phyloP scores from a whole-genome alignment of 768 basidiomycete species.

The Tulasnella sp. region DNA sequence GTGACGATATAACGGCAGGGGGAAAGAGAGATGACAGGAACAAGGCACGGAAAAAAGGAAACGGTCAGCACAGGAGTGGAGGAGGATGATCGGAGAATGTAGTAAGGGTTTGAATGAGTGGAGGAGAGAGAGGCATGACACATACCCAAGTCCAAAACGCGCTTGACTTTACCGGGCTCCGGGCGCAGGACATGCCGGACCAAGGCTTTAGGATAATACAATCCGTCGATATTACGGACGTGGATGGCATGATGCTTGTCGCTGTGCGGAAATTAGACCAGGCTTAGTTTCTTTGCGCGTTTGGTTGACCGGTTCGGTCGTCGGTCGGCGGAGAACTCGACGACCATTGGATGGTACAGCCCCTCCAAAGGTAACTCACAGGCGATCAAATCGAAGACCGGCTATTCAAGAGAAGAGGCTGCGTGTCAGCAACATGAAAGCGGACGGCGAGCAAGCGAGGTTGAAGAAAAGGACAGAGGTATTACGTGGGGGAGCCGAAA shows the following conservation, averaged over 20 bases:
- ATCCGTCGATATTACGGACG: neutral
- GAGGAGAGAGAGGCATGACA: neutral
- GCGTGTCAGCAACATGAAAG: neutral
- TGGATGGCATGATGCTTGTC: constrained; percentile 7
- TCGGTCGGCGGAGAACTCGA: neutral
- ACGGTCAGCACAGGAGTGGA: neutral
- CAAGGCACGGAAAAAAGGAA: neutral
- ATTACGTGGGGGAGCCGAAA: neutral
- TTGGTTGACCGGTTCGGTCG: neutral
- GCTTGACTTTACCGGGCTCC: neutral
- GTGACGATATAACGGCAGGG: neutral
- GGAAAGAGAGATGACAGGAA: neutral
- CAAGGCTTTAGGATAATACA: constrained; percentile 6
- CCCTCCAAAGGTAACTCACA: neutral
- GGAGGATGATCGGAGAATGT: neutral
- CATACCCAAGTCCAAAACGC: constrained; percentile 6
- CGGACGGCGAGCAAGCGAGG: neutral
- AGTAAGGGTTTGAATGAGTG: neutral
- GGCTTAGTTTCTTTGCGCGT: too few relatives aligned
- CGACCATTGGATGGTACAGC: neutral
- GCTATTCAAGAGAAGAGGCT: neutral
- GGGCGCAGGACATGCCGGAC: neutral
- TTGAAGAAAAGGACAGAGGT: neutral
- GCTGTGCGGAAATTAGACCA: neutral
- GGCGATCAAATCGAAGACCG: neutral